Evolutionary conservation across 2,329 filamentous ascomycete species (phyloP), one percentile per base, ranked within the genome.

Genomic region (Cryphonectria japonica): DNA sequence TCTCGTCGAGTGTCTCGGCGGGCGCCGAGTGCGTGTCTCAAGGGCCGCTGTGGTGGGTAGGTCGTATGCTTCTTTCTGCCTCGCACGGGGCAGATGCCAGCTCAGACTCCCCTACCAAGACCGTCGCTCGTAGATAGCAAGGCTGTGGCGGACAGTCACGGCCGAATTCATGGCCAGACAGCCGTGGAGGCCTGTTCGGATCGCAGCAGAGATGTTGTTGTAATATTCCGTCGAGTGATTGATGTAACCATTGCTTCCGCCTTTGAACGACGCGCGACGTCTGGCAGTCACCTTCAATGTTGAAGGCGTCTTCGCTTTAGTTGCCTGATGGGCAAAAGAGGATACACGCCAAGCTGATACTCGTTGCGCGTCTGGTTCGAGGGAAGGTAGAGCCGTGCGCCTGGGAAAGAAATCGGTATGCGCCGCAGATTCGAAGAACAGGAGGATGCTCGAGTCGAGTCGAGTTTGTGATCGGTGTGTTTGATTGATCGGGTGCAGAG

Each of bases 201-300:
- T 41, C 61, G 67, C 67, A 66, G 50, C 46, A 57, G 54, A 43
- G 70, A 54, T 11, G 62, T 67, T 43, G 54, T 67, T 34, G 67
- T 54, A n/a, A 6, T 57, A 19, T 52, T 29, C 26, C 39, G 61
- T 13, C 37, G 26, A 37, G 41, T 16, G 60, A 29, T 69, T 69
- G 59, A 22, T 37, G 68, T 43, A 29, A 71, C 63, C 70, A 71
- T 71, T 69, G 67, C 70, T 69, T 69, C 70, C 46, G 7, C 63
- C 63, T 11, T 39, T 16, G 41, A 65, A 26, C 54, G 54, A 37
- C 29, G 19, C 26, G 19, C 16, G n/a, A 65, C 19, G 19, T 11
- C 43, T 34, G n/a, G 9, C n/a, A 19, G 41, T 34, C n/a, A 2
- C 39, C 63, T 65, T 16, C 29, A 14, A 34, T 19, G 5, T 59